Percentiles rank a stretch among this genome's conserved stretches.
These are phyloP conservation scores for Umbelopsis sp. DNA, from an alignment of 371 early-diverging fungal genomes.

Conservation along the genomic window DNA sequence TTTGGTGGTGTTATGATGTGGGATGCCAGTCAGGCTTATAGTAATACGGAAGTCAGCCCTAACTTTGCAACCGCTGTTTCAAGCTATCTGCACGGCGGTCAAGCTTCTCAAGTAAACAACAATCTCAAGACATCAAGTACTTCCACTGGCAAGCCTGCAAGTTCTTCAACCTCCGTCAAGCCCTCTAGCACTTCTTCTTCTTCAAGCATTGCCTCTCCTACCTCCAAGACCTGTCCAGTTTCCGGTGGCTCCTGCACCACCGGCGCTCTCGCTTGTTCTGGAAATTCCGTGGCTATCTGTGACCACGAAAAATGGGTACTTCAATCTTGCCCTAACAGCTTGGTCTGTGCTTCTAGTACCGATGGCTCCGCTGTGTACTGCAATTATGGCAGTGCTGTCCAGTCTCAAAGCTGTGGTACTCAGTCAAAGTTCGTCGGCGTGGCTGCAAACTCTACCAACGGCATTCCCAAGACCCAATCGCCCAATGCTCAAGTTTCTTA, in stretches of 20 bases:
- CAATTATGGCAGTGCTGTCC: constrained; percentile 20
- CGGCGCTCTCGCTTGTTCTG: constrained; percentile 24
- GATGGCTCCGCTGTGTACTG: constrained; percentile 43
- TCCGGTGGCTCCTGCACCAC: constrained; percentile 15
- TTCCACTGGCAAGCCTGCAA: neutral
- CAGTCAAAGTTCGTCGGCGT: neutral
- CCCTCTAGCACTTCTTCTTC: constrained; percentile 14
- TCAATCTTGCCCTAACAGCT: constrained; percentile 28
- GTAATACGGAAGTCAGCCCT: constrained; percentile 37
- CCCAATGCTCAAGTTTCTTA: constrained; percentile 29
- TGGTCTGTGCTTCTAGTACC: constrained; percentile 35
- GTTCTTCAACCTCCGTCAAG: neutral
- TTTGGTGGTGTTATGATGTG: constrained; percentile 77
- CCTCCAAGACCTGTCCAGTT: neutral
- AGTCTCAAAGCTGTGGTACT: constrained; percentile 18
- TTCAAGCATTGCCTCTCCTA: constrained; percentile 18
- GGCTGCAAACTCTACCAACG: neutral
- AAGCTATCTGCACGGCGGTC: constrained; percentile 26
- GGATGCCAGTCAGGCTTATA: constrained; percentile 58
- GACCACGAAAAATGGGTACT: constrained; percentile 32
- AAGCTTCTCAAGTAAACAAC: constrained; percentile 9
- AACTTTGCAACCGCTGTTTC: constrained; percentile 40
- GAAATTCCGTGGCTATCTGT: constrained; percentile 33
- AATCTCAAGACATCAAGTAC: constrained; percentile 9
- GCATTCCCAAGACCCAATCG: neutral